Evolutionary conservation across 2,329 filamentous ascomycete genomes (phyloP).

Genomic region (Metarhizium album): DNA sequence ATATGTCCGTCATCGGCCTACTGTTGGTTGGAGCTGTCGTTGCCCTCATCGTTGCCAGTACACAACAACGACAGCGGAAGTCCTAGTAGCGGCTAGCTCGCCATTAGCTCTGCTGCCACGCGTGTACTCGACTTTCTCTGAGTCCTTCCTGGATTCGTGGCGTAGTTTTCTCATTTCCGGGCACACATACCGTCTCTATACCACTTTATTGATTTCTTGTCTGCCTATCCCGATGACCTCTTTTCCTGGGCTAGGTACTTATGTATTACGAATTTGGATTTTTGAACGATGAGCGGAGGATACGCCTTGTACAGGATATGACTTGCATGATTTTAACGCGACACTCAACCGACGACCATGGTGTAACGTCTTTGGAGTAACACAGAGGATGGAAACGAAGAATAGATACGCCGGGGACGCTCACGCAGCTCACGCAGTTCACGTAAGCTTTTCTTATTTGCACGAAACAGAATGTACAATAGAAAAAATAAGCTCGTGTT

Average conservation of each 20-base stretch:
- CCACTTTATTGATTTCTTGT: not conserved
- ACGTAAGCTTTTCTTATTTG: not conserved
- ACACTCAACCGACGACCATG: not conserved
- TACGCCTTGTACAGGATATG: not conserved
- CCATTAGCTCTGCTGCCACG: not conserved
- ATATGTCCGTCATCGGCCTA: conserved; percentile 46
- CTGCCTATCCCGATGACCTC: not conserved
- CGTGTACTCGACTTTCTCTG: no score
- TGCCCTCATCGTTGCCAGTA: conserved; percentile 40
- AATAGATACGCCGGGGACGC: not conserved
- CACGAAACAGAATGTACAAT: not conserved
- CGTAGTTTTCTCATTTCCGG: no score
- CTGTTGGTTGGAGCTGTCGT: conserved; percentile 41
- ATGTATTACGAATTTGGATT: not conserved
- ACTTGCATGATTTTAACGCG: not conserved
- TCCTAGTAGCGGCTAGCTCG: conserved; percentile 6
- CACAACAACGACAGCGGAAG: conserved; percentile 41
- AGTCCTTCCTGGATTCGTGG: no score
- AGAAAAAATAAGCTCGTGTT: not conserved
- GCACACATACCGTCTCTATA: no score
- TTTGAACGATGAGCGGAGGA: not conserved
- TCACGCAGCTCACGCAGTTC: not conserved
- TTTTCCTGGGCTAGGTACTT: not conserved
- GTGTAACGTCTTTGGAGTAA: not conserved
- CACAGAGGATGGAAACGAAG: not conserved